These are phyloP conservation scores for Salix udensis DNA, from an alignment of 345 rosid species.

Conservation along the genomic window DNA sequence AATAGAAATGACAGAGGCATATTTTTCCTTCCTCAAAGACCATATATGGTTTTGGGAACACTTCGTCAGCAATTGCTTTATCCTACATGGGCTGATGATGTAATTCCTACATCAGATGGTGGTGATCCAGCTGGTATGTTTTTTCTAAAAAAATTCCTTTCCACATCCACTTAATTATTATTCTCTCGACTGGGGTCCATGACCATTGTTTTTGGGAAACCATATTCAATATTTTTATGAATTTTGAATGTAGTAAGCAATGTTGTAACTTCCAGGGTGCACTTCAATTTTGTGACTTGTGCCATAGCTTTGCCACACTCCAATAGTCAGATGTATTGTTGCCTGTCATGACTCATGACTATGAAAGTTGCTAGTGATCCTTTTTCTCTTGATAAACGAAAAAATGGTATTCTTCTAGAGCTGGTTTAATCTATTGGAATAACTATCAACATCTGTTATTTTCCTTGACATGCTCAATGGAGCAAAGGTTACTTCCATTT, in stretches of 20 bases:
- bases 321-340: background rate
- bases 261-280: background rate
- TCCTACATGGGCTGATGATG: slow-evolving; percentile 65
- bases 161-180: background rate
- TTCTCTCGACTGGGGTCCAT: background rate
- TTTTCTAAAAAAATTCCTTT: background rate
- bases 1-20: slow-evolving; percentile 41
- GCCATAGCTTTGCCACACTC: background rate
- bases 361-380: background rate
- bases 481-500: background rate
- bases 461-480: background rate
- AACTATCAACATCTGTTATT: background rate
- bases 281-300: background rate
- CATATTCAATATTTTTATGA: too few species aligned
- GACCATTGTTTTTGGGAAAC: background rate
- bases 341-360: background rate
- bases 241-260: background rate
- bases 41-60: slow-evolving; percentile 94
- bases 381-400: background rate
- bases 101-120: slow-evolving; percentile 22
- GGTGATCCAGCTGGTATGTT: slow-evolving; percentile 34
- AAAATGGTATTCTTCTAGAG: background rate
- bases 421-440: background rate
- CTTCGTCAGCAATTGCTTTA: slow-evolving; percentile 93
- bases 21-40: slow-evolving; percentile 94